Base-by-base conservation (phyloP, 306 rosid species). In the Astragalus glycyphyllos region DNA sequence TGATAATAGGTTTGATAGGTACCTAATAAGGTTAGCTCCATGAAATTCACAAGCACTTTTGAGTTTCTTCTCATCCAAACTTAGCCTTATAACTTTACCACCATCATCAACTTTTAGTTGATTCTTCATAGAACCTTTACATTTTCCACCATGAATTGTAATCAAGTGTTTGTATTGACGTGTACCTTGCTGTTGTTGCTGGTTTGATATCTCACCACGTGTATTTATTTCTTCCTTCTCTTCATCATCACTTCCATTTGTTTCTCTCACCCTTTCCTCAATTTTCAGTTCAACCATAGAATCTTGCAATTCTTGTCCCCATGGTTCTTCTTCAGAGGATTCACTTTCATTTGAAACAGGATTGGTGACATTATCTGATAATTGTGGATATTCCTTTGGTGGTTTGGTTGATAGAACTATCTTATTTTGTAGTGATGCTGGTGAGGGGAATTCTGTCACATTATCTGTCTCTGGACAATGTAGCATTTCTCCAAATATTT, bases 401-500 rank as follows among this genome's bases (percentile, higher is more conserved):
- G 97, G 93, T 77, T 90, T 93, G 44, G 98, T 90, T 34, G 98
- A 93, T 69, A 93, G 87, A 23, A 90, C 64, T 64, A 93, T 66
- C 49, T 75, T 73, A 51, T 78, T 54, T 82, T 83, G 86, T 65
- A 93, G 69, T 13, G 87, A 86, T 71, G 86, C 90, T 7, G 97
- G 97, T 23, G 98, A 87, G 8, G 93, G 96, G 68, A 93, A 88
- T 78, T 90, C 98, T 65, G 82, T 77, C 66, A 81, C 69, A 79
- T 54, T 53, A 31, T 76, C 87, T 71, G 54, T 69, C 31, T 74
- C 40, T 7, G 91, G 98, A 70, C 67, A 85, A 81, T 82, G 72
- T 57, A 93, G 82, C 78, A 66, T 81, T 12, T 90, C 88, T 84
- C 94, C 96, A 61, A 93, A 80, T 71, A 79, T 85, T 72, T 77